These are phyloP conservation scores for Astrocystis sublimbata DNA, from an alignment of 495 filamentous ascomycete genomes.

Conservation along the genomic window DNA sequence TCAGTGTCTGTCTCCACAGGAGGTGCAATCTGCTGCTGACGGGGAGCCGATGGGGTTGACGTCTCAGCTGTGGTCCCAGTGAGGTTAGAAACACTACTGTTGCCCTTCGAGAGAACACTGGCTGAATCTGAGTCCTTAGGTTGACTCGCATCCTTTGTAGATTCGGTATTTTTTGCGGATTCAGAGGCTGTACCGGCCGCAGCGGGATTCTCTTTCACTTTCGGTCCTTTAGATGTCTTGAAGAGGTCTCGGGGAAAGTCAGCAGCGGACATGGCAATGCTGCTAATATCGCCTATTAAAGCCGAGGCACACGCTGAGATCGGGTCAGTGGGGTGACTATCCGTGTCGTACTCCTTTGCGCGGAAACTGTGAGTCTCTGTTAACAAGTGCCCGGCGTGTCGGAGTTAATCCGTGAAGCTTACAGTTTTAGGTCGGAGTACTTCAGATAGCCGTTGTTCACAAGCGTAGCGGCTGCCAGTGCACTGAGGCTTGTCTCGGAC, in stretches of 20 bases:
- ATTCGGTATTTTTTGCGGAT: slow-evolving; percentile 18
- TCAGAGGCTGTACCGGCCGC: slow-evolving; percentile 15
- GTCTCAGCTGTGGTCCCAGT: background rate
- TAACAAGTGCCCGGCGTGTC: slow-evolving; percentile 15
- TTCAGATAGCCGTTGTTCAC: slow-evolving; percentile 62
- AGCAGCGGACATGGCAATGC: slow-evolving; percentile 76
- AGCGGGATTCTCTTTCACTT: slow-evolving; percentile 21
- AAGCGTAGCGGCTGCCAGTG: slow-evolving; percentile 66
- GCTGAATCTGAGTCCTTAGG: background rate
- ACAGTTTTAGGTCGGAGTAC: slow-evolving; percentile 70
- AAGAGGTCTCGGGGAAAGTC: slow-evolving; percentile 80
- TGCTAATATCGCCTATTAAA: slow-evolving; percentile 71
- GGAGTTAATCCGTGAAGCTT: slow-evolving; percentile 27
- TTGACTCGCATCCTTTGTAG: slow-evolving; percentile 22
- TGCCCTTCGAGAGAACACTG: slow-evolving; percentile 6
- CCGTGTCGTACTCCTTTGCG: slow-evolving; percentile 67
- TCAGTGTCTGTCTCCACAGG: slow-evolving; percentile 5
- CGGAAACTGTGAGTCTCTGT: slow-evolving; percentile 54
- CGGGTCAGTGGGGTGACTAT: slow-evolving; percentile 71
- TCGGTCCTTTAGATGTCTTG: slow-evolving; percentile 40
- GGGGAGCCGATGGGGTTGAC: background rate
- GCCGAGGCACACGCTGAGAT: slow-evolving; percentile 71
- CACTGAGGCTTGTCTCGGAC: slow-evolving; percentile 62
- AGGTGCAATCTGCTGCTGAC: slow-evolving; percentile 16
- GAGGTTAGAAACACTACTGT: background rate